phyloP scores from a whole-genome alignment of 2,329 filamentous ascomycete genomes.

The Exophiala dermatitidis region DNA sequence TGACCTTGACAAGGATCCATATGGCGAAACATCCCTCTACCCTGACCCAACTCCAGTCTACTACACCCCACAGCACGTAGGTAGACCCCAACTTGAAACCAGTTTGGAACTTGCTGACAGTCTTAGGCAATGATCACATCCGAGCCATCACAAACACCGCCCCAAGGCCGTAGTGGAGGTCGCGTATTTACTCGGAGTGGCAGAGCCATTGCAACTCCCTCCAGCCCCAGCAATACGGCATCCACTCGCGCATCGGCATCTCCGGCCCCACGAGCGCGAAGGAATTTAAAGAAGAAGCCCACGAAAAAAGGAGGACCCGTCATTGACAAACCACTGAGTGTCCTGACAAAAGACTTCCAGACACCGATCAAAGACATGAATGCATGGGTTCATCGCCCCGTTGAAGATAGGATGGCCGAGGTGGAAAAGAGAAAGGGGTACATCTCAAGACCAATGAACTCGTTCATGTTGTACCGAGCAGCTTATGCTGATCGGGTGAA shows the following conservation, averaged over 20 bases:
- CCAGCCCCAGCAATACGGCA: slow-evolving; percentile 11
- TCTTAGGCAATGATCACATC: slow-evolving; percentile 13
- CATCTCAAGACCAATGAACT: slow-evolving; percentile 90
- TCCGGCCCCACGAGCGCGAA: slow-evolving; percentile 32
- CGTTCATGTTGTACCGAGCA: slow-evolving; percentile 95
- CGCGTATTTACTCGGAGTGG: slow-evolving; percentile 25
- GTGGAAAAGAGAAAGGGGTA: slow-evolving; percentile 66
- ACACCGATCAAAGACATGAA: slow-evolving; percentile 71
- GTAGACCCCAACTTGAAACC: not conserved
- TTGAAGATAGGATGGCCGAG: slow-evolving; percentile 60
- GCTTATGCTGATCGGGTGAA: slow-evolving; percentile 85
- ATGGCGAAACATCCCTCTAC: slow-evolving; percentile 24
- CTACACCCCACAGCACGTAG: slow-evolving; percentile 22
- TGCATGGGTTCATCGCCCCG: slow-evolving; percentile 65
- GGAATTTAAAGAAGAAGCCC: slow-evolving; percentile 23
- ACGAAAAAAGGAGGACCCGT: slow-evolving; percentile 21
- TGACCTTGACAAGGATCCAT: slow-evolving; percentile 18
- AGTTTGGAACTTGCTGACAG: slow-evolving; percentile 8
- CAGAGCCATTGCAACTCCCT: slow-evolving; percentile 23
- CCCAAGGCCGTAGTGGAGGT: slow-evolving; percentile 6
- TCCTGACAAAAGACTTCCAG: slow-evolving; percentile 56
- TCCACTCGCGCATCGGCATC: slow-evolving; percentile 29
- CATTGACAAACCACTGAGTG: slow-evolving; percentile 61
- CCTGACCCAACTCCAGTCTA: slow-evolving; percentile 18
- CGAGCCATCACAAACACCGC: slow-evolving; percentile 14